Conservation (phyloP, 1,139 yeast species). For the Geotrichum klebahnii region DNA sequence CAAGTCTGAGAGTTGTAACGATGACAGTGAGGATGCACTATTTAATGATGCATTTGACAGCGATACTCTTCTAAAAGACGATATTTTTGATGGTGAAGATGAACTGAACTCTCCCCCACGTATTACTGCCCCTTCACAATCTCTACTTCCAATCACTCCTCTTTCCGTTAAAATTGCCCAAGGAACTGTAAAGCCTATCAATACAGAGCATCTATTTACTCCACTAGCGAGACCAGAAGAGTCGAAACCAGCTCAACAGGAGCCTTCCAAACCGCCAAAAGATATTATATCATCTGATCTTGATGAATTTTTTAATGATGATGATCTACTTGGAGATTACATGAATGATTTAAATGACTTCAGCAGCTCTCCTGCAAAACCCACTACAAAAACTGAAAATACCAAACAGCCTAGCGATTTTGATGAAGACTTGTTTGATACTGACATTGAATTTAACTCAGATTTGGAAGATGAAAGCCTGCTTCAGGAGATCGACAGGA, state of each 20-base stretch:
- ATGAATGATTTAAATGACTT: neutral
- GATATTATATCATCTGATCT: neutral
- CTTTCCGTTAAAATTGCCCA: neutral
- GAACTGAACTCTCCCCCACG: neutral
- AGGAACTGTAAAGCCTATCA: neutral
- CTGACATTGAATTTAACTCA: neutral
- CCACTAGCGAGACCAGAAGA: neutral
- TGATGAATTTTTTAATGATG: neutral
- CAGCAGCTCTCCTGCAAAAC: neutral
- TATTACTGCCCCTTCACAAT: neutral
- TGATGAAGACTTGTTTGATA: neutral
- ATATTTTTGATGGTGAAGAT: neutral
- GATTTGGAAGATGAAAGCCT: neutral
- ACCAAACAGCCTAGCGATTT: neutral
- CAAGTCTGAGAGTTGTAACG: neutral
- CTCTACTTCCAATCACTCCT: constrained; percentile 5
- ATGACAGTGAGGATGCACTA: neutral
- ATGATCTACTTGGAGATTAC: neutral
- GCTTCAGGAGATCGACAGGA: constrained; percentile 1
- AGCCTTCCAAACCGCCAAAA: neutral
- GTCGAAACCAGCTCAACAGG: neutral
- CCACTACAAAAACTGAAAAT: neutral
- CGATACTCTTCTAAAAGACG: neutral
- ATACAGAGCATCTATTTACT: constrained; percentile 1
- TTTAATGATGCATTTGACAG: neutral